Evolutionary conservation across 257 asterid species (phyloP), one percentile per base, ranked within the genome.

Genomic region (Ligustrum vulgare): DNA sequence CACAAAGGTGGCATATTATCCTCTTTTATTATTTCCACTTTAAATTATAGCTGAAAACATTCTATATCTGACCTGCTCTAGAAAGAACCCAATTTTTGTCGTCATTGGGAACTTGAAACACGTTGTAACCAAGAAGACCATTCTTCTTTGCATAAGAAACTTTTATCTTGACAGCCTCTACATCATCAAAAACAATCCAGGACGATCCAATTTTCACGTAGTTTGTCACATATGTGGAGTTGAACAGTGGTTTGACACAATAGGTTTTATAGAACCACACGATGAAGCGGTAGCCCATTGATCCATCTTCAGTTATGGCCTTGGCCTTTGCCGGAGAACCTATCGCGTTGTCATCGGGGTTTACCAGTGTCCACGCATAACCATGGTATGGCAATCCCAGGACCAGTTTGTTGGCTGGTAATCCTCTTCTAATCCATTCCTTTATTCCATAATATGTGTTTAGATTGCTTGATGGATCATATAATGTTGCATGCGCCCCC

Each of bases 331-430:
- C 84, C 0, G 82, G 84, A 6, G 87, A 71, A 3, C 86, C 78
- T 15, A 83, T 7, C 0, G 35, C 72, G 54, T 81, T 71, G 49
- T 71, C 25, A 10, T 69, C 64, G 25, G 89, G 76, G 72, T 86
- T 71, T 47, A 23, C 73, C 4, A 86, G 84, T 5, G 81, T 81
- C 89, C 89, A 86, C 0, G 85, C 85, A 73, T 80, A 85, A 41
- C 89, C 89, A 70, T 85, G 81, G 80, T 69, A 85, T 18, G 87
- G 78, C 72, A 85, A 43, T 20, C 89, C 89, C 16, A 85, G 41
- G 18, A 83, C 85, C 18, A 82, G 65, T 75, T 82, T 80, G 64
- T 78, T 79, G 15, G 85, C 79, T 28, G 86, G 86, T 25, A 85
- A 64, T 47, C 89, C 87, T 33, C 69, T 64, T 36, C 20, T 78